Evolutionary conservation across 2,329 filamentous ascomycete species (phyloP).

Genomic region (Pyrenophora tritici-repentis): DNA sequence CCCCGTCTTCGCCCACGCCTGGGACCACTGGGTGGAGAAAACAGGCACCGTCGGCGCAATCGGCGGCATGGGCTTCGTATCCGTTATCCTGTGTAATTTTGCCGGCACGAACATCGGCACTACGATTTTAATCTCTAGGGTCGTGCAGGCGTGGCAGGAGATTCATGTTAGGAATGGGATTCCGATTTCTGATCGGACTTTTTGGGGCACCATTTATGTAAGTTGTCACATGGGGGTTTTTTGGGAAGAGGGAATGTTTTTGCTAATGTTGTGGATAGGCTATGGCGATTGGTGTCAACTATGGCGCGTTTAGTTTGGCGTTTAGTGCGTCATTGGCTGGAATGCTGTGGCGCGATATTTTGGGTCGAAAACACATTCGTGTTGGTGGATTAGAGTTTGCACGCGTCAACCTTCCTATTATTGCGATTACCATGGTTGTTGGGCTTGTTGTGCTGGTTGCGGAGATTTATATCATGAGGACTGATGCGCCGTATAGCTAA

Average conservation of each 20-base stretch:
- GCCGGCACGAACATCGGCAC: slow-evolving; percentile 79
- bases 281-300: slow-evolving; percentile 77
- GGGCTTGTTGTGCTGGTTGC: slow-evolving; percentile 66
- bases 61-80: slow-evolving; percentile 74
- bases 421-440: slow-evolving; percentile 69
- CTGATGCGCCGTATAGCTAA: slow-evolving; percentile 7
- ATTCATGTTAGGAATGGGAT: slow-evolving; percentile 58
- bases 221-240: too few species aligned
- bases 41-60: slow-evolving; percentile 72
- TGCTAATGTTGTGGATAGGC: slow-evolving; percentile 4
- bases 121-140: slow-evolving; percentile 71
- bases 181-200: slow-evolving; percentile 66
- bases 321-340: slow-evolving; percentile 75
- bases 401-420: slow-evolving; percentile 71
- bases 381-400: slow-evolving; percentile 69
- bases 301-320: slow-evolving; percentile 72
- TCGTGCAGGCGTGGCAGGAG: slow-evolving; percentile 69
- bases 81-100: slow-evolving; percentile 74
- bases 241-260: too few species aligned
- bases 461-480: slow-evolving; percentile 65
- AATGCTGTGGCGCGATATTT: slow-evolving; percentile 73
- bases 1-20: slow-evolving; percentile 72
- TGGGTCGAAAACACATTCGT: slow-evolving; percentile 69
- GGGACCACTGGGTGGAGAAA: slow-evolving; percentile 72
- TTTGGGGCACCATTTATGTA: slow-evolving; percentile 72